Percentiles rank a stretch among this genome's conserved stretches.
These are phyloP conservation scores for Schizosaccharomyces pombe DNA, from an alignment of 805 yeast species.

Conservation along the genomic window DNA sequence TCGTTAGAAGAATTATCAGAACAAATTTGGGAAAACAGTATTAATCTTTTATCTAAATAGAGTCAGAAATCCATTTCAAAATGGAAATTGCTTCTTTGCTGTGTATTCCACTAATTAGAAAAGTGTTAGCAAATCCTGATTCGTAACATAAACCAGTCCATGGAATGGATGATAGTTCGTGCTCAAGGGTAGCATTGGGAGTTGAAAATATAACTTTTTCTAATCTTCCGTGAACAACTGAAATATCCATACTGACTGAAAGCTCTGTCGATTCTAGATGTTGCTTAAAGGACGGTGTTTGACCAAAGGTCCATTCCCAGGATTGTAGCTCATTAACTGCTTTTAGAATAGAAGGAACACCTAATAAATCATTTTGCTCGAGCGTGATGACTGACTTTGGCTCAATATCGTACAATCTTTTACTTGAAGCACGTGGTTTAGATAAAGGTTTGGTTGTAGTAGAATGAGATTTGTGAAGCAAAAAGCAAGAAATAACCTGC, in stretches of 20 bases:
- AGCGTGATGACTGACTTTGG: not conserved
- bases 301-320: conserved; percentile 59
- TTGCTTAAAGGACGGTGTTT: conserved; percentile 52
- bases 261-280: not conserved
- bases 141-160: not conserved
- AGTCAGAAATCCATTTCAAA: not conserved
- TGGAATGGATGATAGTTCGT: not conserved
- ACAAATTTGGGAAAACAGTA: conserved; percentile 29
- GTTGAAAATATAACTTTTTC: not conserved
- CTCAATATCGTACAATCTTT: not conserved
- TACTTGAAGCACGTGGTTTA: not conserved
- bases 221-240: not conserved
- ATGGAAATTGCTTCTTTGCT: not conserved
- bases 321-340: conserved; percentile 7
- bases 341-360: conserved; percentile 2
- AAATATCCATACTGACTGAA: conserved; percentile 13
- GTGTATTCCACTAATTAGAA: not conserved
- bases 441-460: not conserved
- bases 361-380: conserved; percentile 2
- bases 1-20: conserved; percentile 24
- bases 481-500: not conserved
- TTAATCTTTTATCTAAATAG: conserved; percentile 19
- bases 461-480: not conserved
- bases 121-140: not conserved
- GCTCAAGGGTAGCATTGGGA: not conserved